A percentile compares a stretch with the other conserved stretches of the same genome.
Conservation (phyloP, 768 basidiomycete species). For the Pulveroboletus ravenelii region DNA sequence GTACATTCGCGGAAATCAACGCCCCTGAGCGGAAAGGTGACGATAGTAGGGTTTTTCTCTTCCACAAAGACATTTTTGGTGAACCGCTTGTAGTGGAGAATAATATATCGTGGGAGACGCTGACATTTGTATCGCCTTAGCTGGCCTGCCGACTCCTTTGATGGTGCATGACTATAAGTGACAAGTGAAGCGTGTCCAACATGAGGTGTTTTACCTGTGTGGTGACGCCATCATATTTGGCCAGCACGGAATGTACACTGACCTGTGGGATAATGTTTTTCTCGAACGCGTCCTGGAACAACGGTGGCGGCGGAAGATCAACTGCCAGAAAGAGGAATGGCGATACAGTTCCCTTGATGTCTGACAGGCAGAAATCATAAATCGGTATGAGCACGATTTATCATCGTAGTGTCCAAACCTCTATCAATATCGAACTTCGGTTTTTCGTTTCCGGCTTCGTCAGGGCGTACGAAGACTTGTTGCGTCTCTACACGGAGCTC, state of each 20-base stretch:
- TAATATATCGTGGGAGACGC: constrained; percentile 84
- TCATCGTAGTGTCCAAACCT: constrained; percentile 47
- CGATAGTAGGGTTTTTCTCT: constrained; percentile 98
- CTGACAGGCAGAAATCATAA: constrained; percentile 38
- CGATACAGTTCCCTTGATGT: constrained; percentile 78
- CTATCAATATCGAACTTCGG: constrained; percentile 93
- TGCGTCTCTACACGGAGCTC: constrained; percentile 91
- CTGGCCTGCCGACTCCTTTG: constrained; percentile 79
- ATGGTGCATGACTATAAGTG: constrained; percentile 12
- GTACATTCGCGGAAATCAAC: constrained; percentile 90
- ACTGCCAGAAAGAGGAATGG: constrained; percentile 96
- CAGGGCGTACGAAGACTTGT: constrained; percentile 81
- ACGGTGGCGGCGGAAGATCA: constrained; percentile 93
- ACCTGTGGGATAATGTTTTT: constrained; percentile 99
- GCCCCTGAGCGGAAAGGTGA: constrained; percentile 93
- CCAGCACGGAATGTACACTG: constrained; percentile 79
- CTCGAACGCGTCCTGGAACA: constrained; percentile 94
- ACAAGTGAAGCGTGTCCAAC: constrained; percentile 14
- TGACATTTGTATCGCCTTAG: constrained; percentile 89
- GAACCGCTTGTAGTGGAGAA: constrained; percentile 94
- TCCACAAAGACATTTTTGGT: constrained; percentile 95
- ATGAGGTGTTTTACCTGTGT: constrained; percentile 60
- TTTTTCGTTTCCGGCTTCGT: constrained; percentile 68
- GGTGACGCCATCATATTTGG: constrained; percentile 90
- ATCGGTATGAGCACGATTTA: constrained; percentile 10